Evolutionary conservation across 768 basidiomycete species (phyloP), one percentile per base, ranked within the genome.

Genomic region (Panellus pusillus): DNA sequence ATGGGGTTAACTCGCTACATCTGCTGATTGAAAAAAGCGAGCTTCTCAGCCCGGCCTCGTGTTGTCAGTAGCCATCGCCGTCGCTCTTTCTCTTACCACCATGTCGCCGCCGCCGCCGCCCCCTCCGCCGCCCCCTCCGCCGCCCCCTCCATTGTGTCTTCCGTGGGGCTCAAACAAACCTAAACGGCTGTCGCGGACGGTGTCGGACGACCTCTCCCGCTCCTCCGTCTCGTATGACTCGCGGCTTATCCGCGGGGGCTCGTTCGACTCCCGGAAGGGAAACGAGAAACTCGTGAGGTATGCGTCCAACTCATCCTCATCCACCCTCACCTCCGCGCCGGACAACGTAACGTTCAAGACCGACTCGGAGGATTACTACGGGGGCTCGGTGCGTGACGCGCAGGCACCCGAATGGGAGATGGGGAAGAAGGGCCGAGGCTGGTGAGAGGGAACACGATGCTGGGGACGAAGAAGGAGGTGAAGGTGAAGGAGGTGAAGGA

Each of bases 281-380:
- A 63, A 63, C 55, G 69, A 65, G 44, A 63, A 70, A 43, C 63
- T 76, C 51, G 70, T 68, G 54, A 70, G 75, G 57, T 68, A 73
- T 56, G 70, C 75, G 58, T 71, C 80, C 40, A 70, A 71, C 53
- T 79, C 80, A 0, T 72, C 75, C 0, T 71, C 74, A 0, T 76
- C 74, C 15, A 76, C 74, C 9, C 57, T 79, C 40, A 69, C 74
- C 19, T 72, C 77, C 35, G 64, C 64, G 24, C 68, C 74, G 1
- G 79, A 79, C 47, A 78, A 76, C 57, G 68, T 86, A 17, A 75
- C 79, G 2, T 86, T 86, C 60, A 75, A 75, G 56, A 75, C 82
- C 0, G 84, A 86, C 64, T 82, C 84, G 1, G 84, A 86, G 58
- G 72, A 72, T 43, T 86, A 85, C 67, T 81, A 82, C 52, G 53